A percentile compares a stretch with the other conserved stretches of the same genome.
Evolutionary conservation across 1,284 basidiomycete genomes (phyloP).

Genomic region (Apiotrichum porosum): DNA sequence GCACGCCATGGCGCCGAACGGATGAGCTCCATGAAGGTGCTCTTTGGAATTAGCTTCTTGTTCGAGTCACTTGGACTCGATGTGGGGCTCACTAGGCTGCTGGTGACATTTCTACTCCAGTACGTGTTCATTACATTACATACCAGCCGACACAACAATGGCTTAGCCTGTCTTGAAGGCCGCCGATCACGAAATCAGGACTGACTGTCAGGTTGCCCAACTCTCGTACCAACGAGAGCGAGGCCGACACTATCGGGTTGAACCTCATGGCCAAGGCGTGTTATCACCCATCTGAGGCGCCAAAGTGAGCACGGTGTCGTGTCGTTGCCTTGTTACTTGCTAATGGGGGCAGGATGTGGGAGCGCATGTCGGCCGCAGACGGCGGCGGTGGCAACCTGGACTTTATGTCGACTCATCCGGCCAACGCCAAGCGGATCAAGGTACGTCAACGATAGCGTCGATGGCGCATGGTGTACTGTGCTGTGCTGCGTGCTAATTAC

Average conservation of each 20-base stretch:
- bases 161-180: too few species aligned
- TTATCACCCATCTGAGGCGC: conserved; percentile 54
- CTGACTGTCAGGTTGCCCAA: too few species aligned
- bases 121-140: conserved; percentile 27
- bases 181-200: too few species aligned
- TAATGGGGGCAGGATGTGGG: conserved; percentile 58
- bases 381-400: conserved; percentile 38
- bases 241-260: conserved; percentile 76
- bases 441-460: too few species aligned
- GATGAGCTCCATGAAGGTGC: conserved; percentile 57
- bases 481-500: too few species aligned
- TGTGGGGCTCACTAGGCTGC: conserved; percentile 51
- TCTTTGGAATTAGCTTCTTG: conserved; percentile 54
- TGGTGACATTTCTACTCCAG: conserved; percentile 59
- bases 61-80: conserved; percentile 61
- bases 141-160: too few species aligned
- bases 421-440: conserved; percentile 63
- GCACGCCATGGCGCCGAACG: conserved; percentile 17
- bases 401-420: conserved; percentile 64
- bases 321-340: background rate
- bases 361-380: conserved; percentile 58
- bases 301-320: conserved; percentile 54
- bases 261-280: conserved; percentile 57
- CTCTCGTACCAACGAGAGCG: conserved; percentile 71
- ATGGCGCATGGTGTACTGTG: too few species aligned